phyloP scores from a whole-genome alignment of 225 moss, liverwort and hornwort species.

The Neckera pumila region DNA sequence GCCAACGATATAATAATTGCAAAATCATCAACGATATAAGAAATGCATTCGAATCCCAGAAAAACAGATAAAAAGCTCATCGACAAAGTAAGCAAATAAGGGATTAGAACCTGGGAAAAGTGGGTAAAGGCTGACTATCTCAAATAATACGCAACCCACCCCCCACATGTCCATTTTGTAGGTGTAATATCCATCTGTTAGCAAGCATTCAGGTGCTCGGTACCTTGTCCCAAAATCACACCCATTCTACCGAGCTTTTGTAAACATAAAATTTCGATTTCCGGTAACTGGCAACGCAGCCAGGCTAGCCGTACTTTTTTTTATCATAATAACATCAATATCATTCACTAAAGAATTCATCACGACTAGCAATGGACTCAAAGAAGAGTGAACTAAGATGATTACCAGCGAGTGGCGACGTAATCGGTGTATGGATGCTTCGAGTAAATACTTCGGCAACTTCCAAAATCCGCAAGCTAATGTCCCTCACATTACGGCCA shows the following conservation, averaged over 20 bases:
- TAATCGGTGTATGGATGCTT: conserved; percentile 83
- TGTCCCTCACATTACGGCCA: background rate
- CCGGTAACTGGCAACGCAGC: background rate
- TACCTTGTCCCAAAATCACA: conserved; percentile 46
- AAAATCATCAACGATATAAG: background rate
- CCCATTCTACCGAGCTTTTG: background rate
- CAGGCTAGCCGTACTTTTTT: background rate
- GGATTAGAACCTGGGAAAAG: conserved; percentile 60
- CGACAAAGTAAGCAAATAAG: background rate
- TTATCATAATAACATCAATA: background rate
- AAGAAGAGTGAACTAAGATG: background rate
- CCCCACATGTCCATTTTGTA: conserved; percentile 96
- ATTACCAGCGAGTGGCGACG: conserved; percentile 68
- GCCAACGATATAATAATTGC: background rate
- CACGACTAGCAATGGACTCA: background rate
- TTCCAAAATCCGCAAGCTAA: conserved; percentile 85
- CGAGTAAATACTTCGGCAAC: conserved; percentile 64
- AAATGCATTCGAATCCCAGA: background rate
- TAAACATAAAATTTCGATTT: background rate
- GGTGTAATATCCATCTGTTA: conserved; percentile 74
- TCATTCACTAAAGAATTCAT: background rate
- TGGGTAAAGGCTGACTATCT: conserved; percentile 60
- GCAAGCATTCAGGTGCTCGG: conserved; percentile 80
- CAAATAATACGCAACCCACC: conserved; percentile 71
- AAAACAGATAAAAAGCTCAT: background rate